Conservation (phyloP, 192 early-diverging fungal genomes). For the Linnemannia zychae region DNA sequence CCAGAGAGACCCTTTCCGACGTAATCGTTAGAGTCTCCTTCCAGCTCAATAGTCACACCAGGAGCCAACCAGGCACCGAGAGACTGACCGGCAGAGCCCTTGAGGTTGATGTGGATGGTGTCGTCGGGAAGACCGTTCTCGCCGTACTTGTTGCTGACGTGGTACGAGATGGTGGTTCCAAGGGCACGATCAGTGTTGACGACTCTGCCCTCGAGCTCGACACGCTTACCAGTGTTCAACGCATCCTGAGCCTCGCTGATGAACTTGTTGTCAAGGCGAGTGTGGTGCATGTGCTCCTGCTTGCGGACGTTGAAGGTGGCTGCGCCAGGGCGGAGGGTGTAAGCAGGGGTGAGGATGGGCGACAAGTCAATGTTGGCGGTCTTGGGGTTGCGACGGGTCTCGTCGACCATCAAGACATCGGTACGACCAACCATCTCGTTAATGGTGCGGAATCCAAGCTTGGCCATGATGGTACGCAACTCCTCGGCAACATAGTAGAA, state of each 20-base stretch:
- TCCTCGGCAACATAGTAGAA: conserved; percentile 99
- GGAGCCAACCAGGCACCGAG: conserved; percentile 94
- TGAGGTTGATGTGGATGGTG: conserved; percentile 89
- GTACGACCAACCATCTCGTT: conserved; percentile 97
- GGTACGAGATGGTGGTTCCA: conserved; percentile 93
- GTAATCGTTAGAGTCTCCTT: conserved; percentile 99
- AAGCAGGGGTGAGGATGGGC: conserved; percentile 91
- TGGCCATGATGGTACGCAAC: conserved; percentile 92
- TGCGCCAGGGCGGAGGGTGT: conserved; percentile 87
- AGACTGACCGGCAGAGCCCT: conserved; percentile 96
- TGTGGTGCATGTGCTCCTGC: conserved; percentile 92
- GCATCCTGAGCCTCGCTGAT: conserved; percentile 87
- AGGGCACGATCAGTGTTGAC: conserved; percentile 97
- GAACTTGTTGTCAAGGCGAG: conserved; percentile 89
- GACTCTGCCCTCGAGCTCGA: conserved; percentile 73
- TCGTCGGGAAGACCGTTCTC: conserved; percentile 87
- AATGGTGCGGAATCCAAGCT: conserved; percentile 92
- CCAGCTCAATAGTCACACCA: conserved; percentile 91
- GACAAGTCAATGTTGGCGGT: conserved; percentile 88
- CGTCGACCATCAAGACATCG: conserved; percentile 87
- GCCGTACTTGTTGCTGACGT: conserved; percentile 83
- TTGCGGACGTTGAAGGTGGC: conserved; percentile 84
- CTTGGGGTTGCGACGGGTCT: conserved; percentile 83
- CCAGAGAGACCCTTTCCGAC: conserved; percentile 99
- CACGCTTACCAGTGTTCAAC: conserved; percentile 68